Conservation (phyloP, 2,329 filamentous ascomycete genomes). For the Neonectria ditissima region DNA sequence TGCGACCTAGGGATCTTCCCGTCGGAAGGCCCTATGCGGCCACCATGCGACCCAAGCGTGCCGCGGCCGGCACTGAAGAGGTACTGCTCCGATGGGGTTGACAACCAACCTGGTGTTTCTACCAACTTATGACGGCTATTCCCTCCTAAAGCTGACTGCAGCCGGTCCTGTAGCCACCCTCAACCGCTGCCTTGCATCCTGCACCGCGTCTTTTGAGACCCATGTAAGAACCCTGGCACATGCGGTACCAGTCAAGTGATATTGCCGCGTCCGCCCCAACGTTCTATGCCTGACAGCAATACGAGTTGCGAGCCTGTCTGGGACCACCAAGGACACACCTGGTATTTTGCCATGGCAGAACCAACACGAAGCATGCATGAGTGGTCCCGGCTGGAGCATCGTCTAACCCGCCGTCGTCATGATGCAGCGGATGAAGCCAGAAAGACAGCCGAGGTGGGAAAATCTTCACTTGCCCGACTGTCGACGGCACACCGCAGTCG, state of each 20-base stretch:
- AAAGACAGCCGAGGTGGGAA: slow-evolving; percentile 30
- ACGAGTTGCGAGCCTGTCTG: slow-evolving; percentile 35
- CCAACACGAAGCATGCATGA: slow-evolving; percentile 43
- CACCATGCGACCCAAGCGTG: slow-evolving; percentile 35
- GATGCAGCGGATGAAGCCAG: slow-evolving; percentile 22
- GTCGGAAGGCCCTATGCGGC: slow-evolving; percentile 40
- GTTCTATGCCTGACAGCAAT: slow-evolving; percentile 24
- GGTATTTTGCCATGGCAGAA: slow-evolving; percentile 22
- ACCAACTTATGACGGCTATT: slow-evolving; percentile 17
- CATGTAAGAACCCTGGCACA: slow-evolving; percentile 43
- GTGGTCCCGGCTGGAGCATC: slow-evolving; percentile 29
- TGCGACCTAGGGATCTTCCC: slow-evolving; percentile 41
- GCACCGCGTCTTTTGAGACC: slow-evolving; percentile 27
- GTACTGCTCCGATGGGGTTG: slow-evolving; percentile 14
- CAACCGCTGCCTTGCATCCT: slow-evolving; percentile 34
- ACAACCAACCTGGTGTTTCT: slow-evolving; percentile 11
- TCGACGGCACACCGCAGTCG: slow-evolving; percentile 27
- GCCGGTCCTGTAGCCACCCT: slow-evolving; percentile 28
- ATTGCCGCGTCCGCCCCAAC: slow-evolving; percentile 33
- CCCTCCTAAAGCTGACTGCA: slow-evolving; percentile 26
- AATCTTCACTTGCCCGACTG: slow-evolving; percentile 25
- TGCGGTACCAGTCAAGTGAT: slow-evolving; percentile 48
- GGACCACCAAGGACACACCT: slow-evolving; percentile 31
- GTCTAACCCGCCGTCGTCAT: slow-evolving; percentile 8
- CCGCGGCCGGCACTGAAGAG: slow-evolving; percentile 22